phyloP scores from a whole-genome alignment of 1,284 basidiomycete species.

The Pascua sp. region DNA sequence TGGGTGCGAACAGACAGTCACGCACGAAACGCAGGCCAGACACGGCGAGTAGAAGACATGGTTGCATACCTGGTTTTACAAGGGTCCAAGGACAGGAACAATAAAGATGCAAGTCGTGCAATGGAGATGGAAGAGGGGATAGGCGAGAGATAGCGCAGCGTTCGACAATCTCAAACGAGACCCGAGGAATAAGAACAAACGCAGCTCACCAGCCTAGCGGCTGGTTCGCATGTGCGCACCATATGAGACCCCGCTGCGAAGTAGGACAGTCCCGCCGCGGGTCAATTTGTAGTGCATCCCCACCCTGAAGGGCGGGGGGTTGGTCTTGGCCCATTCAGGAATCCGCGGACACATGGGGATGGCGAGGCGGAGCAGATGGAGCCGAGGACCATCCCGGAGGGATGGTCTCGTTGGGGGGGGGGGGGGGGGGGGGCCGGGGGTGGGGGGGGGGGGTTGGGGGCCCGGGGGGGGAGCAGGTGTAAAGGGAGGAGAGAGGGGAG shows the following conservation, averaged over 20 bases:
- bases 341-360: conserved; percentile 30
- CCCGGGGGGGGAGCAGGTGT: not conserved
- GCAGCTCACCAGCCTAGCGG: not conserved
- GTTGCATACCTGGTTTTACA: not conserved
- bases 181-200: no score
- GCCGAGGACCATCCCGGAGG: conserved; percentile 18
- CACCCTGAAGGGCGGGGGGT: no score
- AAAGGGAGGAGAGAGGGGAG: not conserved
- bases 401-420: not conserved
- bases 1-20: no score
- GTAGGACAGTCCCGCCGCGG: conserved; percentile 16
- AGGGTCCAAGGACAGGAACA: not conserved
- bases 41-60: no score
- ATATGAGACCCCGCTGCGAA: conserved; percentile 25
- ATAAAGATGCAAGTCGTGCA: not conserved
- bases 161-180: no score
- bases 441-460: no score
- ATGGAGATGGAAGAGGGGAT: no score
- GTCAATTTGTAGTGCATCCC: conserved; percentile 18
- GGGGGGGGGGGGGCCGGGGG: not conserved
- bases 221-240: conserved; percentile 15
- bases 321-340: conserved; percentile 47
- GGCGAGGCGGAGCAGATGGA: conserved; percentile 42
- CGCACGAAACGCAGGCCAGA: no score
- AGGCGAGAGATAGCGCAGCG: no score